phyloP scores from a whole-genome alignment of 2,329 filamentous ascomycete genomes.

The Epichloe coenophiala region DNA sequence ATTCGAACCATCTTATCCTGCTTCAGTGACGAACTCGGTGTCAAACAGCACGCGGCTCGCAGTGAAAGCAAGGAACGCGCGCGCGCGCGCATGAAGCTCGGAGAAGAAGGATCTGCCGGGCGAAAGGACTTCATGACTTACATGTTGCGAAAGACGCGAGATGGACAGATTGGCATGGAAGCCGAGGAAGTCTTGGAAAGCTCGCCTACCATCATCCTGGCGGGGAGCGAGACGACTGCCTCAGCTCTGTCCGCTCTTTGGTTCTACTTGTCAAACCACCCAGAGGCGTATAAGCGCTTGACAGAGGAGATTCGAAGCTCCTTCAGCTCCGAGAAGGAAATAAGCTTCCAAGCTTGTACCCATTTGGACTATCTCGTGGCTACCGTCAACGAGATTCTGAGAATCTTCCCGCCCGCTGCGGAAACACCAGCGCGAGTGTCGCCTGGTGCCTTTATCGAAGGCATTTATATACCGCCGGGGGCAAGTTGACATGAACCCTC shows the following conservation, averaged over 20 bases:
- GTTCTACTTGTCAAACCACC: constrained; percentile 20
- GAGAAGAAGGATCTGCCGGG: constrained; percentile 10
- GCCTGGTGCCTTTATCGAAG: constrained; percentile 20
- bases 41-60: constrained; percentile 6
- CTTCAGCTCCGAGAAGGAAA: constrained; percentile 18
- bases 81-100: constrained; percentile 9
- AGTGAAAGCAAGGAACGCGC: constrained; percentile 11
- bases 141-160: constrained; percentile 18
- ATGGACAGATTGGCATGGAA: constrained; percentile 17
- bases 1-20: background rate
- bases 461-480: constrained; percentile 19
- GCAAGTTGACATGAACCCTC: constrained; percentile 12
- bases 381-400: constrained; percentile 27
- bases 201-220: constrained; percentile 13
- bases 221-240: constrained; percentile 22
- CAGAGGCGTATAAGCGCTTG: constrained; percentile 16
- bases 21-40: background rate
- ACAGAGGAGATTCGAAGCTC: constrained; percentile 20
- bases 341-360: constrained; percentile 20
- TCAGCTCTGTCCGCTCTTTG: constrained; percentile 16
- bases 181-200: constrained; percentile 19
- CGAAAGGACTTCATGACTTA: constrained; percentile 14
- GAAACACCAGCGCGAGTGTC: constrained; percentile 16
- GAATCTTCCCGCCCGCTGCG: constrained; percentile 23
- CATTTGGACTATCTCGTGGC: constrained; percentile 24